These are phyloP conservation scores for Rhodomyrtus psidioides DNA, from an alignment of 441 rosid genomes.

Conservation along the genomic window DNA sequence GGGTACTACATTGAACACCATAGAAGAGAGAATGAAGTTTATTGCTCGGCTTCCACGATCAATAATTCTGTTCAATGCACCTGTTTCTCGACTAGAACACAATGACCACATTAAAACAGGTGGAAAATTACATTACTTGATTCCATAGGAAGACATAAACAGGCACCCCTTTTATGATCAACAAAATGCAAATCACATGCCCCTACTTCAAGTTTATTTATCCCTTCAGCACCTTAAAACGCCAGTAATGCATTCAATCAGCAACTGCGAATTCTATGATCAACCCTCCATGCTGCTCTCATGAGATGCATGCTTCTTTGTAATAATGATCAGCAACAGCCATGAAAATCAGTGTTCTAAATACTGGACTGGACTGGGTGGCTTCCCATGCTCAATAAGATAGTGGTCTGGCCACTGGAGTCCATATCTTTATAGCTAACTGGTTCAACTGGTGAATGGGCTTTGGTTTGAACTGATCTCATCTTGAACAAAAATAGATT, in stretches of 20 bases:
- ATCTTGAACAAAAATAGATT: background rate
- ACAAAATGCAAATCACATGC: background rate
- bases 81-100: conserved; percentile 81
- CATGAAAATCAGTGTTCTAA: background rate
- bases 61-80: conserved; percentile 75
- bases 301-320: background rate
- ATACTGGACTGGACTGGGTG: background rate
- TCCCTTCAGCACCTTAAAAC: background rate
- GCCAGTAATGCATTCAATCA: background rate
- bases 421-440: background rate
- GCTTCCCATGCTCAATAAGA: background rate
- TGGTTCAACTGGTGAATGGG: background rate
- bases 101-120: conserved; percentile 10
- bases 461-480: background rate
- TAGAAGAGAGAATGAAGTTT: conserved; percentile 77
- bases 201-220: background rate
- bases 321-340: background rate
- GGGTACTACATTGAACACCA: conserved; percentile 87
- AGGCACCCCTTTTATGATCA: background rate
- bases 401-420: background rate
- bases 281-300: background rate
- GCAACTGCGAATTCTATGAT: background rate
- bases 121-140: background rate
- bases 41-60: conserved; percentile 95
- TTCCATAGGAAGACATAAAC: background rate